These are phyloP conservation scores for Nicotiana noctiflora DNA, from an alignment of 257 asterid species.

Conservation along the genomic window DNA sequence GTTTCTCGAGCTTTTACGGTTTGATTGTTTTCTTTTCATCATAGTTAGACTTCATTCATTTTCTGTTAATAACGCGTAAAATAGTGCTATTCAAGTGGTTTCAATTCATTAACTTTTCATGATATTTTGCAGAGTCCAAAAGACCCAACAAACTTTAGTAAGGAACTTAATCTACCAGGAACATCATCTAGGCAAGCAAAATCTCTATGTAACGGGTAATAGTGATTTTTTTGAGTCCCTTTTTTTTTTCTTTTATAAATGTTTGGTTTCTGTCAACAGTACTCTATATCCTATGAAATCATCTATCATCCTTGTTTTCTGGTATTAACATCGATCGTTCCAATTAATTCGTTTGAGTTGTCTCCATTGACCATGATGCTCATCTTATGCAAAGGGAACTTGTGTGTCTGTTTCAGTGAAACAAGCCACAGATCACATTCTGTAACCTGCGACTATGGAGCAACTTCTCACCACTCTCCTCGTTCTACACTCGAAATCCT, in stretches of 20 bases:
- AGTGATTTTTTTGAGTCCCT: neutral
- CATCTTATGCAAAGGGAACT: neutral
- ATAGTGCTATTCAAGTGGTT: neutral
- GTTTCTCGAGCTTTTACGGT: neutral
- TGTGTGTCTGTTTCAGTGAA: conserved; percentile 26
- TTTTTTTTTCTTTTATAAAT: neutral
- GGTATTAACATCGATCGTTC: neutral
- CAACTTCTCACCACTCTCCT: conserved; percentile 43
- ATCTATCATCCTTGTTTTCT: no score
- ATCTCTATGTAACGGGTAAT: conserved; percentile 29
- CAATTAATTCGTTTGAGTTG: neutral
- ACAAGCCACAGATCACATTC: conserved; percentile 24
- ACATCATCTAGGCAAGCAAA: conserved; percentile 28
- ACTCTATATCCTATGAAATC: neutral
- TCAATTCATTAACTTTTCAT: conserved; percentile 17
- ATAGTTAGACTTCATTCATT: neutral
- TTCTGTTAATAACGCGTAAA: neutral
- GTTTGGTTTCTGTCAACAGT: neutral
- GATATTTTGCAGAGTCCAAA: conserved; percentile 28
- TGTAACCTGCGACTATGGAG: conserved; percentile 26
- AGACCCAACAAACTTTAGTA: conserved; percentile 21
- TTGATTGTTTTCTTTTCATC: neutral
- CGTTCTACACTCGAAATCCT: conserved; percentile 47
- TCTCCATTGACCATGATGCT: neutral
- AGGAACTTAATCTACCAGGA: conserved; percentile 28